Percentiles rank a stretch among this genome's conserved stretches.
Conservation (phyloP, 108 stramenopile genomes). For the Skeletonema menzelii region DNA sequence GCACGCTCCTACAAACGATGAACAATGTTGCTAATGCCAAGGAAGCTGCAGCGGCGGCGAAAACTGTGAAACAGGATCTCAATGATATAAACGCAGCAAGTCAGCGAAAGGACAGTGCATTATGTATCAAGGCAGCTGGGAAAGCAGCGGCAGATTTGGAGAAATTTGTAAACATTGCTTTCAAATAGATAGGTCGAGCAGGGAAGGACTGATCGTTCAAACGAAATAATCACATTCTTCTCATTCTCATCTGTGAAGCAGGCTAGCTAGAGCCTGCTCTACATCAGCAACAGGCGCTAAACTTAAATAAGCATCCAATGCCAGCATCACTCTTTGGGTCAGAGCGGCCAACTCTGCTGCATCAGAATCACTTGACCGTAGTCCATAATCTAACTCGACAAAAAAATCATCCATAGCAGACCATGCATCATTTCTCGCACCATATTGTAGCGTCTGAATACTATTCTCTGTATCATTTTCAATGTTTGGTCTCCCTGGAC, state of each 20-base stretch:
- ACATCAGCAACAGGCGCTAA: constrained; percentile 37
- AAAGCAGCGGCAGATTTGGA: constrained; percentile 55
- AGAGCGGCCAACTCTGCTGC: constrained; percentile 18
- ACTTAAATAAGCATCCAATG: constrained; percentile 36
- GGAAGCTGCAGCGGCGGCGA: constrained; percentile 45
- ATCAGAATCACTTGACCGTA: constrained; percentile 1
- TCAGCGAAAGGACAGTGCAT: constrained; percentile 42
- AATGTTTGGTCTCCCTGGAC: constrained; percentile 64
- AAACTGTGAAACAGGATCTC: constrained; percentile 58
- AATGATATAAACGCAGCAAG: constrained; percentile 57
- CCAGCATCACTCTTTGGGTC: neutral
- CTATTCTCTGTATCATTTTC: constrained; percentile 54
- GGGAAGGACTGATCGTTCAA: neutral
- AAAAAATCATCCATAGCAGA: constrained; percentile 64
- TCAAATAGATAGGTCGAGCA: constrained; percentile 18
- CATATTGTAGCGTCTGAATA: constrained; percentile 75
- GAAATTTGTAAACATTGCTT: constrained; percentile 51
- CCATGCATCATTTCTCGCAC: constrained; percentile 83
- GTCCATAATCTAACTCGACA: constrained; percentile 57
- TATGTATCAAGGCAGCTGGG: constrained; percentile 38
- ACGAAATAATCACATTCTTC: neutral
- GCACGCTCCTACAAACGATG: constrained; percentile 62
- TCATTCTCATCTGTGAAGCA: neutral
- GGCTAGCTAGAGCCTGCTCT: constrained; percentile 8
- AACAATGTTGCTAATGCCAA: constrained; percentile 43